These are phyloP conservation scores for Kwoniella botswanensis DNA, from an alignment of 768 basidiomycete species.

Conservation along the genomic window DNA sequence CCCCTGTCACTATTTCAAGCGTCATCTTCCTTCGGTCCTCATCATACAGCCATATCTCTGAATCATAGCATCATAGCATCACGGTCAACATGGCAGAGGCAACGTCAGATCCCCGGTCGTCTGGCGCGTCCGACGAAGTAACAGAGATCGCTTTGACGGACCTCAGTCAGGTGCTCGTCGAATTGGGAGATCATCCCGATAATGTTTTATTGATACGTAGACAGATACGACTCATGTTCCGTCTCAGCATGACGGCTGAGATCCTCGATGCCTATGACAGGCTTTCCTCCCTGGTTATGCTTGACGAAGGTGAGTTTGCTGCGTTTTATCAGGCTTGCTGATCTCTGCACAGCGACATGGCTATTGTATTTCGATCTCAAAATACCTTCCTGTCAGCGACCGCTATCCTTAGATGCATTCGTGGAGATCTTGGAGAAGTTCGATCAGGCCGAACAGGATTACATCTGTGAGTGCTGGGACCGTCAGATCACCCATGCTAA, in stretches of 20 bases:
- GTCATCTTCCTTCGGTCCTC: no score
- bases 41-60: no score
- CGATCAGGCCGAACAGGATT: constrained; percentile 48
- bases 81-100: background rate
- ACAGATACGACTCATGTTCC: constrained; percentile 36
- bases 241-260: constrained; percentile 37
- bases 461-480: constrained; percentile 37
- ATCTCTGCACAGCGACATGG: constrained; percentile 37
- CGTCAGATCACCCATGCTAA: background rate
- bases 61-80: no score
- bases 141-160: constrained; percentile 8
- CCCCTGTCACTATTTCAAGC: no score
- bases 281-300: constrained; percentile 41
- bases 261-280: constrained; percentile 17
- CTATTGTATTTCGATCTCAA: constrained; percentile 34
- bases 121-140: background rate
- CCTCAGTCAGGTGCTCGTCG: constrained; percentile 36
- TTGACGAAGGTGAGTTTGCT: constrained; percentile 42
- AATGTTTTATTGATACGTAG: constrained; percentile 40
- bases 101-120: background rate
- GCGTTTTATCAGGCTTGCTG: background rate
- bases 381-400: constrained; percentile 11
- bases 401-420: constrained; percentile 39
- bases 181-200: constrained; percentile 37
- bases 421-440: constrained; percentile 41